Conservation (phyloP, 1,284 basidiomycete species). For the Coniferiporia weirii region DNA sequence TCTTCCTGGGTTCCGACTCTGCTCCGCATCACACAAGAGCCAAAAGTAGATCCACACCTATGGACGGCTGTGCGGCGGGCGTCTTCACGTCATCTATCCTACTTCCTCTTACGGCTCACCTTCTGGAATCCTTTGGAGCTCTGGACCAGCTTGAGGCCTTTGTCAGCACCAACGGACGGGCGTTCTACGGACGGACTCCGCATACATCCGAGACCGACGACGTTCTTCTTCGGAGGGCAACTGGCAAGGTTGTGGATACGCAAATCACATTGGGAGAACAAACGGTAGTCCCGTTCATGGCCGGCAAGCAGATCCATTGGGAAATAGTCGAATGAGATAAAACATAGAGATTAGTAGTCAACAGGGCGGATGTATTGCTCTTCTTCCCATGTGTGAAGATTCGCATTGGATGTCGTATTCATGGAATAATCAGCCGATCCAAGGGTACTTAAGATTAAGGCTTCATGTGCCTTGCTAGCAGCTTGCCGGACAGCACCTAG, state of each 20-base stretch:
- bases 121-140: constrained; percentile 84
- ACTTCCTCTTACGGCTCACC: constrained; percentile 80
- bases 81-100: constrained; percentile 90
- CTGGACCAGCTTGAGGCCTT: constrained; percentile 78
- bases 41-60: constrained; percentile 75
- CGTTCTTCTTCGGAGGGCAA: constrained; percentile 35
- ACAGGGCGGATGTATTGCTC: no score
- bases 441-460: no score
- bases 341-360: background rate
- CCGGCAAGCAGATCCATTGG: constrained; percentile 82
- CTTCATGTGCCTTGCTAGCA: background rate
- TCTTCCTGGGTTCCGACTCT: constrained; percentile 97
- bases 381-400: no score
- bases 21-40: constrained; percentile 85
- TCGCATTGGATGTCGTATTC: background rate
- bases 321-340: constrained; percentile 45
- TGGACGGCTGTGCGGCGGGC: constrained; percentile 84
- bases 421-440: background rate
- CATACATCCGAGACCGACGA: constrained; percentile 21
- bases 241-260: constrained; percentile 42
- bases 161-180: constrained; percentile 70
- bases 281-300: constrained; percentile 87
- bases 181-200: constrained; percentile 63
- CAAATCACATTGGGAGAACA: constrained; percentile 47
- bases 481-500: background rate